Evolutionary conservation across 805 yeast species (phyloP).

Genomic region (Torulaspora maleeae): DNA sequence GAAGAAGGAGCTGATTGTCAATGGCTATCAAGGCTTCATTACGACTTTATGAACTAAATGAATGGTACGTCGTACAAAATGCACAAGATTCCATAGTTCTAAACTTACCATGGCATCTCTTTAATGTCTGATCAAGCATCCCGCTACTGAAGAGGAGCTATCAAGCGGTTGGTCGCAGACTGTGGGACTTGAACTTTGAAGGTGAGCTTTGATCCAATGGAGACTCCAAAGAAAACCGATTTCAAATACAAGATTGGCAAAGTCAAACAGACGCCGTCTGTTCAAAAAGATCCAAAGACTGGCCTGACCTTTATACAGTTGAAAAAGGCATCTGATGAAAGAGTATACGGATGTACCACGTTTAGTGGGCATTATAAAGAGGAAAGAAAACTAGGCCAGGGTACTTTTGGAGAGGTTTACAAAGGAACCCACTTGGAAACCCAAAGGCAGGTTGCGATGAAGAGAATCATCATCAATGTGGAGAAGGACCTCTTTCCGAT

Average conservation of each 20-base stretch:
- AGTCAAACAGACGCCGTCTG: constrained; percentile 33
- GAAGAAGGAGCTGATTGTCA: too few relatives aligned
- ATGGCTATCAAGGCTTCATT: background rate
- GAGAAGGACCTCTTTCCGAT: constrained; percentile 69
- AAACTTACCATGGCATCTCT: background rate
- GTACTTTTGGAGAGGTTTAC: constrained; percentile 87
- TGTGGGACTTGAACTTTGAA: background rate
- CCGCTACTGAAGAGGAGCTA: background rate
- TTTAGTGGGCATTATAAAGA: constrained; percentile 31
- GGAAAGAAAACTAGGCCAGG: constrained; percentile 63
- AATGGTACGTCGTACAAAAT: background rate
- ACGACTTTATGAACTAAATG: too few relatives aligned
- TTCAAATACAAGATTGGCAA: constrained; percentile 35
- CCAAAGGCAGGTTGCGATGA: constrained; percentile 73
- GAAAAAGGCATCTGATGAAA: constrained; percentile 24
- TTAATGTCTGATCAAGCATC: background rate
- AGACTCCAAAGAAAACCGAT: constrained; percentile 13
- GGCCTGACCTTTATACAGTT: constrained; percentile 29
- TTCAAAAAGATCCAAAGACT: constrained; percentile 25
- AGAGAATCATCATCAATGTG: constrained; percentile 61
- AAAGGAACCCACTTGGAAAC: constrained; percentile 56
- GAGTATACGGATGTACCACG: constrained; percentile 33
- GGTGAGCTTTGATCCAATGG: constrained; percentile 4
- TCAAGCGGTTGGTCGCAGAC: background rate
- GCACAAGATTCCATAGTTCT: background rate